phyloP scores from a whole-genome alignment of 768 basidiomycete species.

The Leucogyrophana mollusca region DNA sequence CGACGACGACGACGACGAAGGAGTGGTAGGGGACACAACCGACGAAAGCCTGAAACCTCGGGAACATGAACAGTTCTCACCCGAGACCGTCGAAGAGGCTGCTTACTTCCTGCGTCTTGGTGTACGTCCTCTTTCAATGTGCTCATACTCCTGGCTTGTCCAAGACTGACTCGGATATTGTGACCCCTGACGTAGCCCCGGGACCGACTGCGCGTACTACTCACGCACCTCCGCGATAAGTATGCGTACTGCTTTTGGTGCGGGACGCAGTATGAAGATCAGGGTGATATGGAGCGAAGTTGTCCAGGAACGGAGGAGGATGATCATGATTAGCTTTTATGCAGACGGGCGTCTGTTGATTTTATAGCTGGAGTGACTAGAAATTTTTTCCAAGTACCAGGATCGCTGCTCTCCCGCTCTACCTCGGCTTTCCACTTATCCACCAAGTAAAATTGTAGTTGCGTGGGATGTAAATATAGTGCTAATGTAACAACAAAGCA shows the following conservation, averaged over 20 bases:
- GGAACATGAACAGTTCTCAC: constrained; percentile 39
- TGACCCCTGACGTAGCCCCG: constrained; percentile 49
- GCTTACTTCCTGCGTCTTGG: constrained; percentile 64
- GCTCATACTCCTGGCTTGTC: no score
- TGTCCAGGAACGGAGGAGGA: constrained; percentile 82
- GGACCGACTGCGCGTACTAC: constrained; percentile 64
- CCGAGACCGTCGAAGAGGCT: constrained; percentile 65
- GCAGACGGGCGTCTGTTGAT: neutral
- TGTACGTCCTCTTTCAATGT: constrained; percentile 34
- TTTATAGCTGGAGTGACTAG: no score
- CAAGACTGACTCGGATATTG: no score
- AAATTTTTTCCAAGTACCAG: no score
- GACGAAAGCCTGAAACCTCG: no score
- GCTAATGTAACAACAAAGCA: no score
- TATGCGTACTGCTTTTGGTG: constrained; percentile 90
- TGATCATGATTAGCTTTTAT: constrained; percentile 61
- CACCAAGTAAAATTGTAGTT: no score
- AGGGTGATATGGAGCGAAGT: constrained; percentile 54
- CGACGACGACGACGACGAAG: constrained; percentile 31
- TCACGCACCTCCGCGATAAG: constrained; percentile 69
- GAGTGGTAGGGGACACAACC: constrained; percentile 10
- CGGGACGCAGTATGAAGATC: constrained; percentile 67
- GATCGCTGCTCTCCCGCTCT: no score
- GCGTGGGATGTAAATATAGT: no score
- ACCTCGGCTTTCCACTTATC: no score